Evolutionary conservation across 108 stramenopile genomes (phyloP).

Genomic region (Fragilaria radians): DNA sequence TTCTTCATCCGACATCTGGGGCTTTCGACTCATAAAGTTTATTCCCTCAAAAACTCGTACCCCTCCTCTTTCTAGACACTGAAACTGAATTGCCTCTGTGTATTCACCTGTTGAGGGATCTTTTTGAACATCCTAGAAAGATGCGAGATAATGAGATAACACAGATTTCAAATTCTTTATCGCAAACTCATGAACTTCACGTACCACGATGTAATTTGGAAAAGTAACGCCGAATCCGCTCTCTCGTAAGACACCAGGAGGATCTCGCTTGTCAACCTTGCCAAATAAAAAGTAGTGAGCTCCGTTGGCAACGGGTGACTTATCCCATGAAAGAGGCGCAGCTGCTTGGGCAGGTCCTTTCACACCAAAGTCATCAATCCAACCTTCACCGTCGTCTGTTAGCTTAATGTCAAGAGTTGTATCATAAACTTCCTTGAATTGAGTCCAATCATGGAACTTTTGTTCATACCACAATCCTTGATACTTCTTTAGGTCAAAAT

Average conservation of each 20-base stretch:
- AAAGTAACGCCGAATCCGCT: constrained; percentile 90
- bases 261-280: constrained; percentile 74
- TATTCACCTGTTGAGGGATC: constrained; percentile 32
- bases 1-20: constrained; percentile 67
- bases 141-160: constrained; percentile 5
- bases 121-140: constrained; percentile 1
- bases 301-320: constrained; percentile 87
- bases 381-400: constrained; percentile 52
- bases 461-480: constrained; percentile 89
- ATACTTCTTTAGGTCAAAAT: constrained; percentile 83
- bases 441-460: constrained; percentile 91
- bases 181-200: no score
- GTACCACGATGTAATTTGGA: constrained; percentile 90
- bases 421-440: constrained; percentile 92
- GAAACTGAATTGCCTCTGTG: constrained; percentile 89
- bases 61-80: constrained; percentile 84
- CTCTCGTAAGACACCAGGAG: constrained; percentile 80
- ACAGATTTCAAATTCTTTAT: constrained; percentile 66
- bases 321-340: constrained; percentile 77
- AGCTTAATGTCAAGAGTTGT: constrained; percentile 86
- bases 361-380: constrained; percentile 88
- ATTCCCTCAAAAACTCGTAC: constrained; percentile 95
- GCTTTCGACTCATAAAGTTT: constrained; percentile 86
- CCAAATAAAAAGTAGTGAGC: constrained; percentile 92
- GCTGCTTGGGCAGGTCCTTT: constrained; percentile 80